Percentiles rank a stretch among this genome's conserved stretches.
phyloP scores from a whole-genome alignment of 2,329 filamentous ascomycete genomes.

The Cercospora sp. region DNA sequence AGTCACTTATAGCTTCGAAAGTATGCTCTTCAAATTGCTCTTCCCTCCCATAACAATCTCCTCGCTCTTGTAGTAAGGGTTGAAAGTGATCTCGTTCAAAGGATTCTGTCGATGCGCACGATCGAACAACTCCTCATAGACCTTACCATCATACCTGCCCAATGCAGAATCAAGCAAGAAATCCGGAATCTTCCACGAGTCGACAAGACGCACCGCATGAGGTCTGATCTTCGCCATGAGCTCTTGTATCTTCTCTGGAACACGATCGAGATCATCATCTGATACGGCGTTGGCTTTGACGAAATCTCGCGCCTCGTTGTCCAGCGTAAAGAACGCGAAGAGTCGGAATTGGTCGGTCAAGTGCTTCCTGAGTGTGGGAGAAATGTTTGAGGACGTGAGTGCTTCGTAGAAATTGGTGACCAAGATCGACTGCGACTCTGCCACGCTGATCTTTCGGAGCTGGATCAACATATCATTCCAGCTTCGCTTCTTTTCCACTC shows the following conservation, averaged over 20 bases:
- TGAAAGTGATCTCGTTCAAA: conserved; percentile 53
- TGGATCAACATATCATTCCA: conserved; percentile 52
- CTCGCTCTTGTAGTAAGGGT: conserved; percentile 51
- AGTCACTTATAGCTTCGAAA: conserved; percentile 35
- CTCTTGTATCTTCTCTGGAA: conserved; percentile 46
- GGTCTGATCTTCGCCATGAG: conserved; percentile 52
- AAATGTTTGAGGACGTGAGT: conserved; percentile 35
- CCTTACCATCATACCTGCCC: conserved; percentile 53
- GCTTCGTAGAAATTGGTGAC: conserved; percentile 50
- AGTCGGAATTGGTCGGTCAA: conserved; percentile 50
- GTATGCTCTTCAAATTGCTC: conserved; percentile 31
- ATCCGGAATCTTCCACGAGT: conserved; percentile 56
- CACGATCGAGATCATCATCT: conserved; percentile 43
- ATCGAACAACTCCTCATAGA: conserved; percentile 56
- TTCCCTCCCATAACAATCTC: conserved; percentile 51
- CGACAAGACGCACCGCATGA: conserved; percentile 54
- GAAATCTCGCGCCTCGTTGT: conserved; percentile 49
- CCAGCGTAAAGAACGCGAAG: conserved; percentile 51
- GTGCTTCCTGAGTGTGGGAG: conserved; percentile 34
- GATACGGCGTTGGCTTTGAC: conserved; percentile 46
- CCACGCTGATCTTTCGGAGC: conserved; percentile 45
- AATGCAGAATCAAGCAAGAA: conserved; percentile 55
- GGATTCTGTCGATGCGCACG: conserved; percentile 54
- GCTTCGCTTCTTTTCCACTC: conserved; percentile 47
- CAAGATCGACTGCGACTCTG: conserved; percentile 53